phyloP scores from a whole-genome alignment of 225 moss, liverwort and hornwort species.

The Antitrichia curtipendula region DNA sequence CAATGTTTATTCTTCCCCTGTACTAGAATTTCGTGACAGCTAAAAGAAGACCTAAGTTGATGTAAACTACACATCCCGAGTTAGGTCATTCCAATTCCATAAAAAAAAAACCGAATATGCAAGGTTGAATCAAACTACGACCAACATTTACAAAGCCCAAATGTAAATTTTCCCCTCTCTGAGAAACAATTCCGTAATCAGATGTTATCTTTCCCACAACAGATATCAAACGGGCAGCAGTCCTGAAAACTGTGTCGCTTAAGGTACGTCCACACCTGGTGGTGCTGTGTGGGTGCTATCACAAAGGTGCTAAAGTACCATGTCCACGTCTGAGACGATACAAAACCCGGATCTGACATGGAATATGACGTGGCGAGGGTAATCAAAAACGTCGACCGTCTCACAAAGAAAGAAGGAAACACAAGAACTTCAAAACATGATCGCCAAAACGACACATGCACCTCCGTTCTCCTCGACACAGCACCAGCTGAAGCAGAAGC shows the following conservation, averaged over 20 bases:
- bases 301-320: constrained; percentile 2
- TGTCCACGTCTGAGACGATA: constrained; percentile 3
- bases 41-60: constrained; percentile 1
- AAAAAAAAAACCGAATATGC: neutral
- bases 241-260: constrained; percentile 24
- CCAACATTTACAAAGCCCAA: neutral
- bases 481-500: neutral
- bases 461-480: neutral
- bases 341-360: constrained; percentile 7
- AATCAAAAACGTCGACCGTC: neutral
- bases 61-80: neutral
- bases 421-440: neutral
- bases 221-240: constrained; percentile 31
- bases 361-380: constrained; percentile 7
- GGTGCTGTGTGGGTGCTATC: neutral
- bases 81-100: constrained; percentile 2
- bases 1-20: neutral
- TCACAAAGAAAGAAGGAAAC: neutral
- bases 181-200: neutral
- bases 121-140: neutral
- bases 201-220: neutral
- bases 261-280: constrained; percentile 22
- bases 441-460: neutral
- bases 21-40: neutral
- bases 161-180: neutral